phyloP scores from a whole-genome alignment of 2,329 filamentous ascomycete species.

The Fusarium heterosporum region DNA sequence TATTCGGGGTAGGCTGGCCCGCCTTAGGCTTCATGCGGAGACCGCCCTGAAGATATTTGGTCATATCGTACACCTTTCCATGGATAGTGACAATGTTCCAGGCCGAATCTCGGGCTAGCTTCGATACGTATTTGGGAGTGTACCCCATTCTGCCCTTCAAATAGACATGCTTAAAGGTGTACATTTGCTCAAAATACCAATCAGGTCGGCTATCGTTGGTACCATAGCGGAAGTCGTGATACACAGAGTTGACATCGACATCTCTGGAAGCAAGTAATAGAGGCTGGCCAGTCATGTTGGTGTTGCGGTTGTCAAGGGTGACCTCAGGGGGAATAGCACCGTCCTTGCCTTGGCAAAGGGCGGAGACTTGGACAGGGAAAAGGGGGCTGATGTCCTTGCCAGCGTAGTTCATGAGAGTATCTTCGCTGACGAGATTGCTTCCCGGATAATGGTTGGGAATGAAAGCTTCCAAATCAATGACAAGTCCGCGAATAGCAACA shows the following conservation, averaged over 20 bases:
- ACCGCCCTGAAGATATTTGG: slow-evolving; percentile 82
- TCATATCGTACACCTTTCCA: slow-evolving; percentile 87
- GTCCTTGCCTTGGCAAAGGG: slow-evolving; percentile 83
- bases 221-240: slow-evolving; percentile 92
- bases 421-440: slow-evolving; percentile 63
- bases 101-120: slow-evolving; percentile 71
- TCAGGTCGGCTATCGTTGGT: slow-evolving; percentile 85
- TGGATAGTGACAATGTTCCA: slow-evolving; percentile 83
- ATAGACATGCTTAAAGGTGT: slow-evolving; percentile 79
- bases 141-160: slow-evolving; percentile 91
- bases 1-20: slow-evolving; percentile 61
- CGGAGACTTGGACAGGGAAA: slow-evolving; percentile 94
- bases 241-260: slow-evolving; percentile 79
- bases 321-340: slow-evolving; percentile 76
- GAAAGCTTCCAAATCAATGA: slow-evolving; percentile 84
- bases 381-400: slow-evolving; percentile 87
- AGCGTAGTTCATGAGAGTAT: slow-evolving; percentile 80
- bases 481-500: slow-evolving; percentile 86
- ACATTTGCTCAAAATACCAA: slow-evolving; percentile 93
- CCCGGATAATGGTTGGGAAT: slow-evolving; percentile 77
- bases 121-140: slow-evolving; percentile 79
- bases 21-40: slow-evolving; percentile 69
- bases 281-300: slow-evolving; percentile 78
- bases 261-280: slow-evolving; percentile 66
- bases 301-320: slow-evolving; percentile 83